Evolutionary conservation across 2,329 filamentous ascomycete species (phyloP).

Genomic region (Ceratocystis huliohia): DNA sequence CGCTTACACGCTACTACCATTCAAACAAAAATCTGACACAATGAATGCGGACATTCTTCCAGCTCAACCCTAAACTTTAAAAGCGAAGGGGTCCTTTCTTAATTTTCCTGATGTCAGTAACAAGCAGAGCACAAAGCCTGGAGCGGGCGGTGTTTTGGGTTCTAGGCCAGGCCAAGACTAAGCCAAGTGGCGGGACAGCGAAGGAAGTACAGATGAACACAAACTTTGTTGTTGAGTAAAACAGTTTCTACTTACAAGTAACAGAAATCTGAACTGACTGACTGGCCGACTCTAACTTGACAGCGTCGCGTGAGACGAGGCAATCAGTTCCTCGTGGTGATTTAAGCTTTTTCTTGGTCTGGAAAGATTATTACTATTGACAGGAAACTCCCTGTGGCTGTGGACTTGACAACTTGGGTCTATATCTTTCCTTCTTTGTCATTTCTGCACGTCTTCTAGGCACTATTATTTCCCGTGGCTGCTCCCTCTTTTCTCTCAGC

Average conservation of each 20-base stretch:
- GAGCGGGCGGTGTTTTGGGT: too few relatives aligned
- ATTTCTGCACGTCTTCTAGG: background rate
- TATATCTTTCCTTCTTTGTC: background rate
- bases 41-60: background rate
- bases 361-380: too few relatives aligned
- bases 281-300: too few relatives aligned
- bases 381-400: too few relatives aligned
- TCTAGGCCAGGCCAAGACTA: background rate
- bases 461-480: background rate
- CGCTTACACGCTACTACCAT: background rate
- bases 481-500: background rate
- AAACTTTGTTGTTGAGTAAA: background rate
- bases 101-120: too few relatives aligned
- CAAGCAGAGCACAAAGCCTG: background rate
- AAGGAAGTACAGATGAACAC: constrained; percentile 6
- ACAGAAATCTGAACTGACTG: background rate
- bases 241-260: background rate
- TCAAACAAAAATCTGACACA: background rate
- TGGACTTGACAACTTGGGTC: too few relatives aligned
- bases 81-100: background rate
- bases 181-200: background rate
- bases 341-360: too few relatives aligned
- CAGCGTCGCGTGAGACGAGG: background rate
- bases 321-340: background rate
- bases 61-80: constrained; percentile 8